Conservation (phyloP, 257 asterid genomes). For the Capsicum chinense region DNA sequence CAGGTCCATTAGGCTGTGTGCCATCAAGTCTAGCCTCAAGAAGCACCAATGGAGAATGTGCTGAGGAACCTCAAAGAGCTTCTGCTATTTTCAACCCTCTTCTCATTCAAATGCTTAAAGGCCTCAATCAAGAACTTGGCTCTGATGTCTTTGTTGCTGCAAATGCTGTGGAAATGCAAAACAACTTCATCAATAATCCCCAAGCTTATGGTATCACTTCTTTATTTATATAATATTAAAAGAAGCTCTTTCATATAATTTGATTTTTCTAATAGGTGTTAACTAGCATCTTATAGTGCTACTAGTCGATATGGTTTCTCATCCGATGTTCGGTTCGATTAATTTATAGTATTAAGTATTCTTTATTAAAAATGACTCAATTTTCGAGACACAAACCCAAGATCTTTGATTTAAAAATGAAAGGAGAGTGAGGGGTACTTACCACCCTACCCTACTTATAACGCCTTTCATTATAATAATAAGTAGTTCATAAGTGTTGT, state of each 20-base stretch:
- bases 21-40: constrained; percentile 75
- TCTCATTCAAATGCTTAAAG: constrained; percentile 54
- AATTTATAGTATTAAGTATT: not conserved
- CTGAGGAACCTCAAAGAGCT: constrained; percentile 68
- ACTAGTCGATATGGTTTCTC: no score
- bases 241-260: no score
- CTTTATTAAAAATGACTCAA: not conserved
- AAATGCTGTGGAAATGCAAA: constrained; percentile 61
- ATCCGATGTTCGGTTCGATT: not conserved
- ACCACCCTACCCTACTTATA: not conserved
- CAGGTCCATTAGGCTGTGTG: constrained; percentile 92
- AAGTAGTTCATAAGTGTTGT: not conserved
- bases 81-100: constrained; percentile 70
- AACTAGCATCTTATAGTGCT: not conserved
- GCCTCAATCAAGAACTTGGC: constrained; percentile 61
- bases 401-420: not conserved
- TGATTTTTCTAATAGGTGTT: not conserved
- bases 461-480: not conserved
- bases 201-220: constrained; percentile 56
- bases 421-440: not conserved
- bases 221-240: no score
- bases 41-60: constrained; percentile 72
- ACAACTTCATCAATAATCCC: constrained; percentile 71
- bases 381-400: not conserved
- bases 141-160: constrained; percentile 64